Base-by-base conservation (phyloP, 805 yeast species). In the Yamadazyma endophytica region DNA sequence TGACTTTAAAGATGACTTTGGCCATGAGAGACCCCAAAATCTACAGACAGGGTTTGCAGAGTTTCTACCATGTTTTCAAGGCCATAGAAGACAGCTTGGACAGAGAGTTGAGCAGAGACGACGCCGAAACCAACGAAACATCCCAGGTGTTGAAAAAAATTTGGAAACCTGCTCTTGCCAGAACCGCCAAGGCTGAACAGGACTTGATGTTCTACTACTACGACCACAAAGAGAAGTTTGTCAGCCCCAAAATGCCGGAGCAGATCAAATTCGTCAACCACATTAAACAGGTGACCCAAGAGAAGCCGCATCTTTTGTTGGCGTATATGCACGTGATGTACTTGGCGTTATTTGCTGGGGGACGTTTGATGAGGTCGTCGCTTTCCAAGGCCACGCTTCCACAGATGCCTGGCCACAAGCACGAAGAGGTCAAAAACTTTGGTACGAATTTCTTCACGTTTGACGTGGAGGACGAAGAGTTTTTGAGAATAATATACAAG, bases 241-340 rank as follows among this genome's bases (percentile, higher is more conserved):
- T 57, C 23, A 54, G 36, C 6, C 88, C 88, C 17, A 63, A 77
- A 15, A 63, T 80, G 59, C 63, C 74, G 2, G 70, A 71, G 39
- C 87, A 84, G 54, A 74, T 76, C 25, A 75, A 61, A 21, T 82
- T 80, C 46, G 70, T 68, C 18, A 54, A 78, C 22, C 87, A 81
- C 50, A 82, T 85, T 34, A 58, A 64, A 22, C 52, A 58, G 28
- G 68, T 67, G 6, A 71, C 82, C 21, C 50, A 49, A 25, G 77
- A 71, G 26, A 79, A 80, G 48, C 95, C 95, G 6, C 75, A 82
- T 44, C 56, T 83, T 13, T 56, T 85, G 21, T 63, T 85, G 28
- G 92, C 95, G 4, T 85, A 85, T 55, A 75, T 86, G 63, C 95
- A 85, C 52, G 92, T 83, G 28, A 70, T 85, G 76, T 85, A 85